A percentile compares a stretch with the other conserved stretches of the same genome.
These are phyloP conservation scores for Pichia cephalocereana DNA, from an alignment of 805 yeast genomes.

Conservation along the genomic window DNA sequence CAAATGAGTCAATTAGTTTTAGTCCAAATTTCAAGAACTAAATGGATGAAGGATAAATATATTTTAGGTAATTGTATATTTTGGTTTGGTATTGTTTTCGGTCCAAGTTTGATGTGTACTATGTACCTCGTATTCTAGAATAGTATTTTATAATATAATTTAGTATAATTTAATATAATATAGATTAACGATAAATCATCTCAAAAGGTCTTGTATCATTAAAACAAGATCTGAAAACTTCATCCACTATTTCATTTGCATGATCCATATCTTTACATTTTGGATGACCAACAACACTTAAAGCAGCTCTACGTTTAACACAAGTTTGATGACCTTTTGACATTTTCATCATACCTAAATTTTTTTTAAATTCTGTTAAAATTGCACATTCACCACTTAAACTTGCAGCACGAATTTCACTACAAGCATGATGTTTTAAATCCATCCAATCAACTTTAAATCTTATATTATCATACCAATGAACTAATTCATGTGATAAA, in stretches of 20 bases:
- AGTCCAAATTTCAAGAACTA: constrained; percentile 52
- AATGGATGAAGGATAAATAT: constrained; percentile 43
- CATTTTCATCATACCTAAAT: constrained; percentile 21
- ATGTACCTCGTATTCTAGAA: constrained; percentile 64
- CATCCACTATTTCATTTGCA: constrained; percentile 72
- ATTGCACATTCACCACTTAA: constrained; percentile 93
- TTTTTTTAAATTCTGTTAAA: constrained; percentile 61
- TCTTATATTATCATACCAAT: constrained; percentile 83
- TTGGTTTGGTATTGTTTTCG: constrained; percentile 86
- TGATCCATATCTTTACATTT: constrained; percentile 60
- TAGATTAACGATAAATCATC: constrained; percentile 59
- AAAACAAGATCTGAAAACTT: constrained; percentile 89
- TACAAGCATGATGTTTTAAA: constrained; percentile 90
- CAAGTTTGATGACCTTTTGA: constrained; percentile 82
- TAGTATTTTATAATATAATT: too few species aligned
- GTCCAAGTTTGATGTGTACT: constrained; percentile 84
- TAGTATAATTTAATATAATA: too few species aligned
- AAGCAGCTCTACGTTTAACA: constrained; percentile 77
- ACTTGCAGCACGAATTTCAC: constrained; percentile 90
- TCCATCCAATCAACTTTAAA: constrained; percentile 82
- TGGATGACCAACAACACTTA: constrained; percentile 84
- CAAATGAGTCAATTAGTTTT: constrained; percentile 89
- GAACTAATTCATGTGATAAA: constrained; percentile 84
- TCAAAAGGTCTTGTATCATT: constrained; percentile 95
- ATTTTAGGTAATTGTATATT: constrained; percentile 73